Conservation (phyloP, 2,329 filamentous ascomycete species). For the Thelonectria blattea region DNA sequence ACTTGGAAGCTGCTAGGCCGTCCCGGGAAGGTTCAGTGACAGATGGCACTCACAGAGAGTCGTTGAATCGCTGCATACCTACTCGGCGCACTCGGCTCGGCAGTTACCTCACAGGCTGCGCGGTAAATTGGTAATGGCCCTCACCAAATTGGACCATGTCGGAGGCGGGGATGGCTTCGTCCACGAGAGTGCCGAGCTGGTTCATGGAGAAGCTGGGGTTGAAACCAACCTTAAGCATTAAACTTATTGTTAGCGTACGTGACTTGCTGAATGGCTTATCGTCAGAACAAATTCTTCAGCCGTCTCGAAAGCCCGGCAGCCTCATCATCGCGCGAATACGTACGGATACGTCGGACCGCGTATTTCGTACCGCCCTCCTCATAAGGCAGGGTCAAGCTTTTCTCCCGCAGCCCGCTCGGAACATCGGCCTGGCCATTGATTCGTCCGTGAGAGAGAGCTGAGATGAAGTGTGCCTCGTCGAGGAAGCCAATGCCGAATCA, state of each 20-base stretch:
- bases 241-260: too few species aligned
- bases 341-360: background rate
- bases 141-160: too few species aligned
- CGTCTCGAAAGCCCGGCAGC: too few species aligned
- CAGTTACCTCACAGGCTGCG: too few species aligned
- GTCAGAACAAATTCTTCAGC: background rate
- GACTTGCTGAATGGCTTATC: too few species aligned
- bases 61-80: conserved; percentile 13
- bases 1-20: conserved; percentile 25
- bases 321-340: background rate
- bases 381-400: background rate
- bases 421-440: background rate
- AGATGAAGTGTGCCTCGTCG: conserved; percentile 17
- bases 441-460: background rate
- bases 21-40: conserved; percentile 14
- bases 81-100: too few species aligned
- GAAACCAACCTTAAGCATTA: too few species aligned
- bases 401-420: background rate
- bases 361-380: background rate
- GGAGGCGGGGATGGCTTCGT: too few species aligned
- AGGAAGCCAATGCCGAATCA: background rate
- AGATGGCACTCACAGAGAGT: conserved; percentile 15
- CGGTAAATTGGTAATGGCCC: too few species aligned
- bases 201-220: too few species aligned
- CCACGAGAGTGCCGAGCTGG: too few species aligned